Evolutionary conservation across 139 green algal genomes (phyloP).

Genomic region (Coccomyxa sp.): DNA sequence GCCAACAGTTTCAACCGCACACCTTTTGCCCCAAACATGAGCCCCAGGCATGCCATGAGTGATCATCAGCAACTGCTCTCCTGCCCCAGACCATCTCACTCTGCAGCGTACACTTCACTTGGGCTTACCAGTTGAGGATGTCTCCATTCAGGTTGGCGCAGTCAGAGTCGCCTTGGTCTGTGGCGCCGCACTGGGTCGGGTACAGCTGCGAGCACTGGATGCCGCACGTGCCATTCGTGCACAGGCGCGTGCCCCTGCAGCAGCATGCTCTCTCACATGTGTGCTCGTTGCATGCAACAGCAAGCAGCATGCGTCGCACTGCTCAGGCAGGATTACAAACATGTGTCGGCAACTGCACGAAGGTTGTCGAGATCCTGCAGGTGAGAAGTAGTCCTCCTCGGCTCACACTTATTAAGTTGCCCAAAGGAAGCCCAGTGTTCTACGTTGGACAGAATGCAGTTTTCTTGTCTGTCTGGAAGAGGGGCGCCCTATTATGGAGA

Average conservation of each 20-base stretch:
- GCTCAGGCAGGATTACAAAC: neutral
- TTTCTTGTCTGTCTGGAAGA: no score
- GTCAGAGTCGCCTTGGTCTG: neutral
- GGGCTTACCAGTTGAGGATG: conserved; percentile 1
- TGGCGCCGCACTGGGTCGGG: neutral
- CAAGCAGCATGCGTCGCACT: neutral
- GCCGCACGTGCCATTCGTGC: neutral
- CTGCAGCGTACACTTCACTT: no score
- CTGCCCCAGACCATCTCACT: no score
- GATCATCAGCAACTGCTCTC: no score
- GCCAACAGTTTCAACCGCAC: no score
- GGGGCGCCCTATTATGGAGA: neutral
- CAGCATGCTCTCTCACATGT: neutral
- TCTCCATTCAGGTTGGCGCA: neutral
- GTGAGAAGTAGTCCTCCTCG: neutral
- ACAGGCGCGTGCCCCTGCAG: neutral
- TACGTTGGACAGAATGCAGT: no score
- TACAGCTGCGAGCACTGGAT: neutral
- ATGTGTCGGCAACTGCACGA: neutral
- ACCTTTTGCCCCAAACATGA: no score
- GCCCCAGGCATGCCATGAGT: no score
- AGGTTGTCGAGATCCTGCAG: neutral
- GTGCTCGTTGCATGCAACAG: neutral
- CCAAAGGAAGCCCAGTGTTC: neutral
- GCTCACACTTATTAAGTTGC: neutral